phyloP scores from a whole-genome alignment of 2,329 filamentous ascomycete genomes.

The Beauveria asiatica region DNA sequence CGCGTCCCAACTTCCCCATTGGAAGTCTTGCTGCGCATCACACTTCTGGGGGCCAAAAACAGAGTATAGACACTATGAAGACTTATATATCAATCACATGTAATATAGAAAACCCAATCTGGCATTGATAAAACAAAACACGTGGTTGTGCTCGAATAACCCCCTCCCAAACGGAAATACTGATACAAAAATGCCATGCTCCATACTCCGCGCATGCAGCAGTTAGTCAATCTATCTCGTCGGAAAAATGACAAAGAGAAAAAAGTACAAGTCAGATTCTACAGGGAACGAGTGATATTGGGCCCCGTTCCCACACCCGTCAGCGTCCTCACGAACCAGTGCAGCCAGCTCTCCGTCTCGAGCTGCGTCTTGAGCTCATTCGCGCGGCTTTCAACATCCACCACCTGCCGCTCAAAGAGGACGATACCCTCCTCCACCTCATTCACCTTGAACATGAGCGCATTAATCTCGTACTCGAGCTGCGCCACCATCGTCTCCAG shows the following conservation, averaged over 20 bases:
- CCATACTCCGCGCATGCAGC: conserved; percentile 5
- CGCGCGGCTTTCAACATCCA: conserved; percentile 58
- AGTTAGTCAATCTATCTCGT: neutral
- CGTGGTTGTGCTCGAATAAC: neutral
- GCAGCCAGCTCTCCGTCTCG: conserved; percentile 54
- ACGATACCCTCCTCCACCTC: conserved; percentile 78
- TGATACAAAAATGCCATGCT: neutral
- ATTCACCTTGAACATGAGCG: conserved; percentile 68
- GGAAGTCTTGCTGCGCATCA: neutral
- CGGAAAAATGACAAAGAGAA: neutral
- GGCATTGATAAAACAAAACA: neutral
- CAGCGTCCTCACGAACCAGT: conserved; percentile 54
- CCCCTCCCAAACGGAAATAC: neutral
- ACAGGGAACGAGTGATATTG: conserved; percentile 36
- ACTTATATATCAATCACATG: neutral
- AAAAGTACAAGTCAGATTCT: conserved; percentile 3
- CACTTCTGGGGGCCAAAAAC: neutral
- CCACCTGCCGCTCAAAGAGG: conserved; percentile 72
- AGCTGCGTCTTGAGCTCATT: conserved; percentile 54
- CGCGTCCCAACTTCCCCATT: neutral
- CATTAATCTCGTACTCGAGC: conserved; percentile 84
- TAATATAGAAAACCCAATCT: neutral
- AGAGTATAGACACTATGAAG: neutral
- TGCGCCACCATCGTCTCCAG: conserved; percentile 75
- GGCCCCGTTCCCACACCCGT: conserved; percentile 53